phyloP scores from a whole-genome alignment of 805 yeast species.

The Hanseniaspora jakobsenii region DNA sequence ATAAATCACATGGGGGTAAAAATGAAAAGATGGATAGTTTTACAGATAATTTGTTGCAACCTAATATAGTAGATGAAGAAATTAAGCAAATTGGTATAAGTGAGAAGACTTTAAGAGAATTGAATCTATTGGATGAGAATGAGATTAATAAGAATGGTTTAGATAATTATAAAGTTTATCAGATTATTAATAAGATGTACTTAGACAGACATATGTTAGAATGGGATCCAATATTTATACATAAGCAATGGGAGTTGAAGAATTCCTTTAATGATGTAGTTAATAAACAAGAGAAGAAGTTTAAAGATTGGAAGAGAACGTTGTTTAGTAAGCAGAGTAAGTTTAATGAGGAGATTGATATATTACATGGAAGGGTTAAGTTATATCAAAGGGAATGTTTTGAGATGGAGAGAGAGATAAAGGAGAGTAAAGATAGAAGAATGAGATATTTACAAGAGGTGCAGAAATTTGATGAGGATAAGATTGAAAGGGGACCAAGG shows the following conservation, averaged over 20 bases:
- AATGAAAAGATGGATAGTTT: slow-evolving; percentile 14
- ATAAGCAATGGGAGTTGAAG: slow-evolving; percentile 35
- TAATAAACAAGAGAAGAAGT: slow-evolving; percentile 40
- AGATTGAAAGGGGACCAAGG: too few species aligned
- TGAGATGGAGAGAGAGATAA: slow-evolving; percentile 19
- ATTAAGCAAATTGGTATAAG: slow-evolving; percentile 3
- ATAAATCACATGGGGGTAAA: slow-evolving; percentile 21
- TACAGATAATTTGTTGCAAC: slow-evolving; percentile 4
- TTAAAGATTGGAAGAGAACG: slow-evolving; percentile 50
- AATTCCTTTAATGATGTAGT: slow-evolving; percentile 35
- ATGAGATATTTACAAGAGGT: too few species aligned
- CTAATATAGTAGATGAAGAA: slow-evolving; percentile 13
- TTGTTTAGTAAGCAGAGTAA: slow-evolving; percentile 43
- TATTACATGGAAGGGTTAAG: slow-evolving; percentile 29
- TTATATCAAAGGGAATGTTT: slow-evolving; percentile 29
- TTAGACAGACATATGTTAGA: slow-evolving; percentile 34
- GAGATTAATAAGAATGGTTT: slow-evolving; percentile 26
- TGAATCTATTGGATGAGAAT: slow-evolving; percentile 23
- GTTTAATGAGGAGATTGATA: slow-evolving; percentile 44
- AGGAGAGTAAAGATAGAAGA: neutral
- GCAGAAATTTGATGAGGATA: too few species aligned
- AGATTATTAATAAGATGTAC: slow-evolving; percentile 27
- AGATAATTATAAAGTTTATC: slow-evolving; percentile 32
- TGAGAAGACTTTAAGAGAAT: slow-evolving; percentile 9
- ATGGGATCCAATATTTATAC: slow-evolving; percentile 37